Percentiles rank a stretch among this genome's conserved stretches.
Evolutionary conservation across 768 basidiomycete species (phyloP).

Genomic region (Mycena crocata): DNA sequence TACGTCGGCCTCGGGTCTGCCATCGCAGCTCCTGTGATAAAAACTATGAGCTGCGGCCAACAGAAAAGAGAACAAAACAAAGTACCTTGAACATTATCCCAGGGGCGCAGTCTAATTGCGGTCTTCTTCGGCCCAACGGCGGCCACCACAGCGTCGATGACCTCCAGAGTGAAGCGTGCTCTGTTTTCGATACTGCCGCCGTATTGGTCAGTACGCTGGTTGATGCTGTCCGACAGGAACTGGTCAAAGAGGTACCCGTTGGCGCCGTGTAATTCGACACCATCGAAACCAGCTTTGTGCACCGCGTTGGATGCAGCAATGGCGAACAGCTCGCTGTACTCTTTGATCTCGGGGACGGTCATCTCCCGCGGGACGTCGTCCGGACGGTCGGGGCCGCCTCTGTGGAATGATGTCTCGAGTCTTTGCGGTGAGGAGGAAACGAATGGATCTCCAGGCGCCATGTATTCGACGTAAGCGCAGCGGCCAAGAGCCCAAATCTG

Average conservation of each 20-base stretch:
- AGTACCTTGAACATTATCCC: conserved; percentile 55
- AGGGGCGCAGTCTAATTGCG: conserved; percentile 69
- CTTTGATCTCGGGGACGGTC: conserved; percentile 60
- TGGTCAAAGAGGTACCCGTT: conserved; percentile 69
- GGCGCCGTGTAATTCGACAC: conserved; percentile 60
- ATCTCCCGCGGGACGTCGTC: conserved; percentile 52
- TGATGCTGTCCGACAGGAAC: conserved; percentile 66
- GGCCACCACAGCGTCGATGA: conserved; percentile 61
- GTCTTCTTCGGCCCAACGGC: conserved; percentile 67
- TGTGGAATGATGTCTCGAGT: conserved; percentile 44
- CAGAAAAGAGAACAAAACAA: background rate
- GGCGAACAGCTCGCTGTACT: conserved; percentile 61
- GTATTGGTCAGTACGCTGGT: conserved; percentile 72
- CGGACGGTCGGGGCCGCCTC: conserved; percentile 21
- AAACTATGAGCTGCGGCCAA: background rate
- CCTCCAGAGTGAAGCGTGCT: conserved; percentile 65
- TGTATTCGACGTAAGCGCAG: conserved; percentile 44
- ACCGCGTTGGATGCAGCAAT: conserved; percentile 68
- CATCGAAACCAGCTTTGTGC: conserved; percentile 73
- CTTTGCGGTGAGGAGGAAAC: conserved; percentile 44
- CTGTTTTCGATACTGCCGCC: conserved; percentile 76
- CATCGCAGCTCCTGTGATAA: background rate
- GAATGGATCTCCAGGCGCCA: conserved; percentile 50
- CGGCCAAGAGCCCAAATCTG: conserved; percentile 73
- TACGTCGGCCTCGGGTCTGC: conserved; percentile 40